A percentile compares a stretch with the other conserved stretches of the same genome.
Conservation (phyloP, 2,329 filamentous ascomycete species). For the Fusarium papillatum region DNA sequence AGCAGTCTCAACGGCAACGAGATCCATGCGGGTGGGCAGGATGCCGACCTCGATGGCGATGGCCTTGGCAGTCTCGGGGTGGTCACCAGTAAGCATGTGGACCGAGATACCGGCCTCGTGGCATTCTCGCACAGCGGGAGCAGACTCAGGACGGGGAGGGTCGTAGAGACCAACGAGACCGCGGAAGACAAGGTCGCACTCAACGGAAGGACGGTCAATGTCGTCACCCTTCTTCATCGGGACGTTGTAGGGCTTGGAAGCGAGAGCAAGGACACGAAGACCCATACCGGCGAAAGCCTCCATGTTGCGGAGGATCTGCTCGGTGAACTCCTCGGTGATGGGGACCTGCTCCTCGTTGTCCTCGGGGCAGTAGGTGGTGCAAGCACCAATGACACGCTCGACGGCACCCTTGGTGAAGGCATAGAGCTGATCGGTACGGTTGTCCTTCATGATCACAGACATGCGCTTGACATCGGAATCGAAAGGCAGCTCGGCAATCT, state of each 20-base stretch:
- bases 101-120: conserved; percentile 74
- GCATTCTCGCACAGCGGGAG: conserved; percentile 69
- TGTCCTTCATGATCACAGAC: conserved; percentile 74
- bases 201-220: conserved; percentile 66
- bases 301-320: conserved; percentile 73
- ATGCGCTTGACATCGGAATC: conserved; percentile 82
- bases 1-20: conserved; percentile 65
- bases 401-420: conserved; percentile 75
- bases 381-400: conserved; percentile 74
- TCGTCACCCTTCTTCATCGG: conserved; percentile 57
- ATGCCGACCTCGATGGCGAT: conserved; percentile 75
- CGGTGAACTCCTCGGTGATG: conserved; percentile 65
- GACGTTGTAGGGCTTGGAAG: conserved; percentile 57
- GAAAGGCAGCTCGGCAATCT: conserved; percentile 77
- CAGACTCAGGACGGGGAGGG: conserved; percentile 77
- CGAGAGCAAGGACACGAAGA: conserved; percentile 77
- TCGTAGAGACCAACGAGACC: conserved; percentile 80
- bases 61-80: conserved; percentile 73
- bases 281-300: conserved; percentile 72
- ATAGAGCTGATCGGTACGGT: conserved; percentile 46
- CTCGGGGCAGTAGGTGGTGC: conserved; percentile 62
- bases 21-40: conserved; percentile 62
- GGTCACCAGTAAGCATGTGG: conserved; percentile 78
- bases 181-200: conserved; percentile 72
- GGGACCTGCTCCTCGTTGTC: conserved; percentile 51